Percentiles rank a stretch among this genome's conserved stretches.
phyloP scores from a whole-genome alignment of 2,329 filamentous ascomycete species.

The Paraphaeosphaeria sporulosa region DNA sequence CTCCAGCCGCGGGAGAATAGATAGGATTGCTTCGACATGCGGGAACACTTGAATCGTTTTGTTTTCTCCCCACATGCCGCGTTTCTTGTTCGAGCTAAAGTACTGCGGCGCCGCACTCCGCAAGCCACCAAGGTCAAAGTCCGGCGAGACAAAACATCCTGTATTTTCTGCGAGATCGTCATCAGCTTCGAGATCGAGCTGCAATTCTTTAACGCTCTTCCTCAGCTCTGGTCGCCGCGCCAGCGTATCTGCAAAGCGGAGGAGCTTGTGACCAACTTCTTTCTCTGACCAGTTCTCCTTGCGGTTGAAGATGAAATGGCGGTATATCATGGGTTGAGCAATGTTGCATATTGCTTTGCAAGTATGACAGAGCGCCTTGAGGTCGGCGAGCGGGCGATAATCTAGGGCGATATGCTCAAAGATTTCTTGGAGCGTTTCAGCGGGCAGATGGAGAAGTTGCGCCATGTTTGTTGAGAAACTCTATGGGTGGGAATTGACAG shows the following conservation, averaged over 20 bases:
- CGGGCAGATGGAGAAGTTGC: not conserved
- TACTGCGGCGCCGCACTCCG: not conserved
- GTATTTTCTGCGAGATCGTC: not conserved
- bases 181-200: not conserved
- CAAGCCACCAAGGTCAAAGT: not conserved
- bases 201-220: not conserved
- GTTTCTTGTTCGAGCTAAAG: not conserved
- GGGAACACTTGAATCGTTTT: not conserved
- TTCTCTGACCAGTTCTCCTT: not conserved
- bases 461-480: not conserved
- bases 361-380: not conserved
- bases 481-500: not conserved
- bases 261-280: not conserved
- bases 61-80: not conserved
- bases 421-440: not conserved
- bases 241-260: not conserved
- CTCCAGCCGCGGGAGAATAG: not conserved
- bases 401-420: not conserved
- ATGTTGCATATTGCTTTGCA: not conserved
- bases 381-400: not conserved
- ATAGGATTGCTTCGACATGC: not conserved
- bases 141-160: not conserved
- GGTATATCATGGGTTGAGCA: not conserved
- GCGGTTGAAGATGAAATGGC: not conserved
- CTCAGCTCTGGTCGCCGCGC: not conserved